These are phyloP conservation scores for Paraphysoderma sedebokerense DNA, from an alignment of 371 early-diverging fungal species.

Conservation along the genomic window DNA sequence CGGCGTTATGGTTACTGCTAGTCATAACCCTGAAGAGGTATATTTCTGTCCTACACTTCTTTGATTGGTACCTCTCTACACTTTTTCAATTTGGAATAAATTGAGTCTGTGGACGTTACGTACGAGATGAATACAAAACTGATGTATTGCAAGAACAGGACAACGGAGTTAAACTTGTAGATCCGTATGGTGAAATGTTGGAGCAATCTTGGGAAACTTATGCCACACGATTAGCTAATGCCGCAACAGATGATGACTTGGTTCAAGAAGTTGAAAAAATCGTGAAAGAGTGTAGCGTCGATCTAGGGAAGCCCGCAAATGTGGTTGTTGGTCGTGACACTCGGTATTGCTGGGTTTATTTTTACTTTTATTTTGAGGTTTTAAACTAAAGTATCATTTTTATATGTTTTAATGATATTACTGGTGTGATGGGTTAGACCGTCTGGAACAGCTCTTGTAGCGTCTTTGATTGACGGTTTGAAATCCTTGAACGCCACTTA, in stretches of 20 bases:
- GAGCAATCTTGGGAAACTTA: conserved; percentile 90
- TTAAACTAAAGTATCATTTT: background rate
- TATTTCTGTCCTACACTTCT: background rate
- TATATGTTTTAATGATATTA: conserved; percentile 4
- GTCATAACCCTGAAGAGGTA: conserved; percentile 91
- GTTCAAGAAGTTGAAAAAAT: conserved; percentile 41
- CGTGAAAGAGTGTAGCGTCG: conserved; percentile 45
- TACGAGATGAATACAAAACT: too few species aligned
- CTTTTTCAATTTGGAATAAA: conserved; percentile 2
- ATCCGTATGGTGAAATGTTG: conserved; percentile 98
- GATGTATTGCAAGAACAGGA: too few species aligned
- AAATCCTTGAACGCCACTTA: conserved; percentile 43
- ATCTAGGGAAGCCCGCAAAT: conserved; percentile 36
- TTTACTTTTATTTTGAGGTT: background rate
- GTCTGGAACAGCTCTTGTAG: conserved; percentile 65
- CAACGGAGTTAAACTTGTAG: conserved; percentile 98
- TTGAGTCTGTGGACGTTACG: too few species aligned
- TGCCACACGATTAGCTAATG: conserved; percentile 85
- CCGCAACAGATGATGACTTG: conserved; percentile 47
- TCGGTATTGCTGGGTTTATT: conserved; percentile 29
- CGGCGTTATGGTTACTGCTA: conserved; percentile 99
- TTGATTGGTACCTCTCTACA: conserved; percentile 2
- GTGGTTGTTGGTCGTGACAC: conserved; percentile 88
- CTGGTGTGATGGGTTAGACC: conserved; percentile 27
- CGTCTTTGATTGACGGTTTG: conserved; percentile 64